These are phyloP conservation scores for Pseudopediastrum boryanum DNA, from an alignment of 139 green algal genomes.

Conservation along the genomic window DNA sequence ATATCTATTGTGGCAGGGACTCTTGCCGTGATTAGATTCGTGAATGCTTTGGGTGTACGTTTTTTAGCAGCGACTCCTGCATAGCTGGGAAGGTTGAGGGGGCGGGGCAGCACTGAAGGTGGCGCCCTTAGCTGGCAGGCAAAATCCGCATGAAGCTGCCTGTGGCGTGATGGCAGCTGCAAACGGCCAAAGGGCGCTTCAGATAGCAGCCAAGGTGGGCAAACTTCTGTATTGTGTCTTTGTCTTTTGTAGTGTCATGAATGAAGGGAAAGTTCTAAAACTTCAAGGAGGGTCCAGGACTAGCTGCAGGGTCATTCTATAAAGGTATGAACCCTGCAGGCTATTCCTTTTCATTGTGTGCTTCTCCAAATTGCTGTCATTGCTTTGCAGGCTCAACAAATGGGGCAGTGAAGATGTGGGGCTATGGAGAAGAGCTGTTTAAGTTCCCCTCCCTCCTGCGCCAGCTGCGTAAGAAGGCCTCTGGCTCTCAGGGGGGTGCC, in stretches of 20 bases:
- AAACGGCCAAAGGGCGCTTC: neutral
- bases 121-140: neutral
- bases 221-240: neutral
- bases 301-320: neutral
- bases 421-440: neutral
- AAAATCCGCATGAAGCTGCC: neutral
- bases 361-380: neutral
- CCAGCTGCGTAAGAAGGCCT: conserved; percentile 21
- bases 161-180: neutral
- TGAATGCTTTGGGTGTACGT: too few species aligned
- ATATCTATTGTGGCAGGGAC: too few species aligned
- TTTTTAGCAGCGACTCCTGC: too few species aligned
- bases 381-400: conserved; percentile 1
- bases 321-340: neutral
- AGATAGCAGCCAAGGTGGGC: neutral
- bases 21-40: too few species aligned
- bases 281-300: too few species aligned
- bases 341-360: neutral
- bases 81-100: neutral
- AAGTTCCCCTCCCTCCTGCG: neutral
- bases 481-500: neutral
- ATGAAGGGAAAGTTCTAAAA: too few species aligned
- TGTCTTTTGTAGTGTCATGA: too few species aligned
- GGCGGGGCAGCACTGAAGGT: neutral
- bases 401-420: conserved; percentile 32